Evolutionary conservation across 108 stramenopile genomes (phyloP).

Genomic region (Cylindrotheca closterium): DNA sequence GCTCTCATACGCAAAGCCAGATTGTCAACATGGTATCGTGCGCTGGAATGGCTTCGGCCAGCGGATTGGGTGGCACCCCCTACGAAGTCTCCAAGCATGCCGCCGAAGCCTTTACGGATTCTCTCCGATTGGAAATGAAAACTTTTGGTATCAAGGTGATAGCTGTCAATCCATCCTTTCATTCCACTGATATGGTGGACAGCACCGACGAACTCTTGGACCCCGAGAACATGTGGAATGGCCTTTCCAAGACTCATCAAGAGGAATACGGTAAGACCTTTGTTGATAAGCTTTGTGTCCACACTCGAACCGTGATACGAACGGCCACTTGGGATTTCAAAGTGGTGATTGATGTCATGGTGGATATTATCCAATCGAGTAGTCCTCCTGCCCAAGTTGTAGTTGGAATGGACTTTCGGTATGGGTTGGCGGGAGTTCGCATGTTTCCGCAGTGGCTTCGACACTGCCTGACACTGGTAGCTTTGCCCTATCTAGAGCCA

Average conservation of each 20-base stretch:
- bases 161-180: conserved; percentile 47
- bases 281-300: neutral
- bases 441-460: conserved; percentile 25
- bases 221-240: conserved; percentile 12
- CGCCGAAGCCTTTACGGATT: conserved; percentile 30
- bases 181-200: conserved; percentile 33
- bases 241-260: neutral
- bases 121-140: conserved; percentile 35
- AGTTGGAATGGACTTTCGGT: conserved; percentile 35
- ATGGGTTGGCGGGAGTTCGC: neutral
- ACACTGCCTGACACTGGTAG: neutral
- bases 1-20: conserved; percentile 9
- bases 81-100: conserved; percentile 57
- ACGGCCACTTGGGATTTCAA: conserved; percentile 10
- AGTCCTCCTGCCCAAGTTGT: conserved; percentile 16
- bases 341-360: conserved; percentile 11
- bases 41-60: conserved; percentile 34
- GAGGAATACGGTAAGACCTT: conserved; percentile 40
- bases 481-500: neutral
- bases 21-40: conserved; percentile 47
- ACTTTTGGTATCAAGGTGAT: conserved; percentile 39
- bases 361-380: conserved; percentile 7
- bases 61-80: neutral
- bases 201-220: neutral
- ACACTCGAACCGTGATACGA: neutral